These are phyloP conservation scores for Mycena metata DNA, from an alignment of 768 basidiomycete species.

Conservation along the genomic window DNA sequence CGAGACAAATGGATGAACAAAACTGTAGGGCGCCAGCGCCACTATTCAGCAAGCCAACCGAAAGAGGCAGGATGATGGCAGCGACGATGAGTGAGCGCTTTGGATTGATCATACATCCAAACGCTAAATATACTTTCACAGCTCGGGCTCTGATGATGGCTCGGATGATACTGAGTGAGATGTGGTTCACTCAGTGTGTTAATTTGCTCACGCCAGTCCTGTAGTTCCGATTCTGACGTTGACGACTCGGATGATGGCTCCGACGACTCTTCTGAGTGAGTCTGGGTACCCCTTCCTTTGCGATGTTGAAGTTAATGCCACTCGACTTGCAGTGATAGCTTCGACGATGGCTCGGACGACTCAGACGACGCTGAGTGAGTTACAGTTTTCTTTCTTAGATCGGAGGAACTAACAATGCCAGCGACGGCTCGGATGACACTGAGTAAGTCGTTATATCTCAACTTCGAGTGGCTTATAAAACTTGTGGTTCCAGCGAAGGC, in stretches of 20 bases:
- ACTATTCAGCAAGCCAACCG: conserved; percentile 15
- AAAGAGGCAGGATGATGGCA: conserved; percentile 10
- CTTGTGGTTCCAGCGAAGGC: too few relatives aligned
- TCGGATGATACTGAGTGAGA: conserved; percentile 1
- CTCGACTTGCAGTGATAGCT: background rate
- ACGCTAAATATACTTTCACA: background rate
- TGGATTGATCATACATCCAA: background rate
- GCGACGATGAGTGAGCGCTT: background rate
- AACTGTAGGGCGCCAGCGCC: conserved; percentile 18
- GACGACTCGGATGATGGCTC: background rate
- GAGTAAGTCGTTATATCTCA: too few relatives aligned
- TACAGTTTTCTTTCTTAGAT: too few relatives aligned
- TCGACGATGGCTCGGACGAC: background rate
- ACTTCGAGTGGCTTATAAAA: too few relatives aligned
- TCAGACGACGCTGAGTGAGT: background rate
- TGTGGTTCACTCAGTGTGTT: background rate
- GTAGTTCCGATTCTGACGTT: background rate
- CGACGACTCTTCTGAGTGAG: background rate
- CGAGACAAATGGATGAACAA: background rate
- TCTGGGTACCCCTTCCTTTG: background rate
- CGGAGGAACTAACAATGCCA: too few relatives aligned
- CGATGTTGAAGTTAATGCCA: background rate
- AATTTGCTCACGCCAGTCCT: background rate
- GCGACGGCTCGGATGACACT: too few relatives aligned
- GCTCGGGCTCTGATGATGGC: background rate